Evolutionary conservation across 108 stramenopile species (phyloP).

Genomic region (Aureococcus anophagefferens): DNA sequence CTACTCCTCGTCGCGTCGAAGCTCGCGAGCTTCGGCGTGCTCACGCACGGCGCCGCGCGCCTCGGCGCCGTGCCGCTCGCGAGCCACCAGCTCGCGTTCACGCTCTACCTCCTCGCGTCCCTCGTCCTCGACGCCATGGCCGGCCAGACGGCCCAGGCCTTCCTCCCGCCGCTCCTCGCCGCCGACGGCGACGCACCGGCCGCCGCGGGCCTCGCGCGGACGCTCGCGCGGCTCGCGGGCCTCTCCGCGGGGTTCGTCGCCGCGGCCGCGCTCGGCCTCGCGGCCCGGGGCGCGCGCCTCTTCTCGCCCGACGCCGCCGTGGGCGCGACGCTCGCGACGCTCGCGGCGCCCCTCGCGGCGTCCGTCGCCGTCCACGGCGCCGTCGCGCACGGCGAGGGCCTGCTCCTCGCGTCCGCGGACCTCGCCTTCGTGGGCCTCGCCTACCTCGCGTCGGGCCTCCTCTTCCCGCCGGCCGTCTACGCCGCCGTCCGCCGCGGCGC

Average conservation of each 20-base stretch:
- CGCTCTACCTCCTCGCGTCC: background rate
- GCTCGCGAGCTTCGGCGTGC: background rate
- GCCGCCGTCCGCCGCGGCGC: background rate
- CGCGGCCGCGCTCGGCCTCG: background rate
- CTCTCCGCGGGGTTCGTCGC: background rate
- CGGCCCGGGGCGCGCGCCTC: background rate
- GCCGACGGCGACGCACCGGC: background rate
- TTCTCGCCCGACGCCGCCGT: background rate
- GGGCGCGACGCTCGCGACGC: background rate
- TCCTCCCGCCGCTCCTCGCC: background rate
- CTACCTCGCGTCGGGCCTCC: background rate
- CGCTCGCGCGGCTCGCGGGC: background rate
- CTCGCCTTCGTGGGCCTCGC: background rate
- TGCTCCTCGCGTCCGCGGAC: background rate
- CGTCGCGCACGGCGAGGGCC: background rate
- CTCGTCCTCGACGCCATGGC: background rate
- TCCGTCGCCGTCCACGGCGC: background rate
- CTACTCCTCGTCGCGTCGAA: background rate
- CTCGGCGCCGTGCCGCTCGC: background rate
- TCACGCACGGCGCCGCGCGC: background rate
- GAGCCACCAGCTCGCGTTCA: background rate
- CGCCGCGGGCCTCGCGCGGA: background rate
- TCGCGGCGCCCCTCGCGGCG: background rate
- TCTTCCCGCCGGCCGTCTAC: background rate
- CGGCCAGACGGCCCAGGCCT: background rate